Evolutionary conservation across 2,329 filamentous ascomycete genomes (phyloP), one percentile per base, ranked within the genome.

Genomic region (Diaporthe sp.): DNA sequence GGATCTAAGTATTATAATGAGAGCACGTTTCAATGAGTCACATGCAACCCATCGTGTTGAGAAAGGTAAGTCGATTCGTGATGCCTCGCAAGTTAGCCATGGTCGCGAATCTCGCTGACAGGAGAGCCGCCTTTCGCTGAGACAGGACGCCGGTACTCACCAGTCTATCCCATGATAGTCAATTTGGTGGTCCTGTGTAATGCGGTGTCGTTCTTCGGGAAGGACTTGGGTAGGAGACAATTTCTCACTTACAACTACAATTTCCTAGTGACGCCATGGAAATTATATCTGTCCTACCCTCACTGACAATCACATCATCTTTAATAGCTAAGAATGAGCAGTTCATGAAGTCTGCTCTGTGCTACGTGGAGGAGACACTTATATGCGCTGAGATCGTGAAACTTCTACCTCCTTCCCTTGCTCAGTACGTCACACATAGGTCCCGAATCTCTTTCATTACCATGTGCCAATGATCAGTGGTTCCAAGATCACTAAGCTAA

Each of bases 311-410:
- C n/a, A 1, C 5, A 8, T 8, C 1, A 3, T 25, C 13, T 10
- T n/a, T 37, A 44, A 6, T 51, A 79, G 77, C 76, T 6, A 77
- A 76, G 32, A 76, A 81, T 65, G 76, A 79, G 30, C 44, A 72
- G 0, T 81, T 81, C 75, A 78, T 80, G 76, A 61, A 70, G 12
- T 74, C 77, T 1, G 79, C 73, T 10, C 37, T 75, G 0, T 25
- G 55, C 1, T 81, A 79, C 56, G 76, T 80, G n/a, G 79, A 80
- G 44, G 73, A 81, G 59, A 79, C 76, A 0, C 22, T 82, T 1
- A 58, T 80, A 2, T 59, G 42, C 9, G 79, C 80, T 5, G 80
- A 82, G 37, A 73, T 79, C 1, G 58, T 81, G 7, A 70, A 77
- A 37, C 53, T 81, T 22, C 9, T 44, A 44, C 42, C 42, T 9